Evolutionary conservation across 805 yeast genomes (phyloP), one percentile per base, ranked within the genome.

Genomic region (Starmerella potacharoeniae): DNA sequence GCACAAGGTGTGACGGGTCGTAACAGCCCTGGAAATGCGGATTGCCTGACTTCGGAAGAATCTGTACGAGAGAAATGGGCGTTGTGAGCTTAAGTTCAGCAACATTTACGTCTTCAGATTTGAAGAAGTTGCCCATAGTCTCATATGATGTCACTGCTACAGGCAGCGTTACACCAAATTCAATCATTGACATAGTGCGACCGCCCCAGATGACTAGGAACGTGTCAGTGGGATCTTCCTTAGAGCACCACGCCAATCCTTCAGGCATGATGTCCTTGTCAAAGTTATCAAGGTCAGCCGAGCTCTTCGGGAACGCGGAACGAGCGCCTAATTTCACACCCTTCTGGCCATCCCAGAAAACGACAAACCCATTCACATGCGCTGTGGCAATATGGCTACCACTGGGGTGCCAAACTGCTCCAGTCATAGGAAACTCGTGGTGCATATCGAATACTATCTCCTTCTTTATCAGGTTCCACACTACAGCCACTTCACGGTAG

Each of bases 321-420:
- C 97, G 77, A 0, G 96, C 93, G 53, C 82, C 82, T 13, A 93
- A 72, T 45, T 81, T 69, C 14, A 79, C 78, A 0, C 95, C 96
- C 39, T 82, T 82, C 35, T 81, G 76, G 0, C 87, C 84, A 68
- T 93, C 98, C 97, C 97, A 93, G 65, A 93, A 93, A 1, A 81
- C 95, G 39, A 93, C 64, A 0, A 95, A 78, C 53, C 91, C 91
- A 64, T 90, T 96, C 28, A 73, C 81, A 68, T 91, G 95, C 2
- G 81, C 77, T 0, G 96, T 83, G 22, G 86, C 76, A 3, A 87
- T 71, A 65, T 90, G 95, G 46, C 89, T 76, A 0, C 97, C 96
- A 65, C 88, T 88, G 2, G 99, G 98, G 68, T 91, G 97, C 79
- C 86, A 93, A 36, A 79, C 73, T 0, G 95, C 82, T 0, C 75